Evolutionary conservation across 768 basidiomycete genomes (phyloP).

Genomic region (Mrakia gelida): DNA sequence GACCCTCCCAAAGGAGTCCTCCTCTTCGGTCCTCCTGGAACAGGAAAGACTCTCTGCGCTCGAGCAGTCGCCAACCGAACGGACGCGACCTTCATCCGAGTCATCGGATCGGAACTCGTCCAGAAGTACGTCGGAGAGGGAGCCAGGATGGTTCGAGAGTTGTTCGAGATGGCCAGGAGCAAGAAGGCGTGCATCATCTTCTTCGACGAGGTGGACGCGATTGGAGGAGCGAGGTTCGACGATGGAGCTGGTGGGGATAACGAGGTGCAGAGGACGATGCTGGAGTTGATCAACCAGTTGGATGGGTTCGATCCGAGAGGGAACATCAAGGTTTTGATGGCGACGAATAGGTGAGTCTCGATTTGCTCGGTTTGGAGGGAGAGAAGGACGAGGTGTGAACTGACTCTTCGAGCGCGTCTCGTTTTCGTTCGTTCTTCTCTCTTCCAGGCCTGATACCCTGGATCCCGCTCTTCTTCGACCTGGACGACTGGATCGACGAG

Average conservation of each 20-base stretch:
- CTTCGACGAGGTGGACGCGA: slow-evolving; percentile 97
- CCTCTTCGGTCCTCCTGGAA: slow-evolving; percentile 90
- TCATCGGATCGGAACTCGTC: slow-evolving; percentile 98
- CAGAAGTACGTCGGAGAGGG: slow-evolving; percentile 99
- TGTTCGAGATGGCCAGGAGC: slow-evolving; percentile 97
- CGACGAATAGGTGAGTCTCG: slow-evolving; percentile 86
- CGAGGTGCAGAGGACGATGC: slow-evolving; percentile 98
- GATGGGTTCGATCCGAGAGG: slow-evolving; percentile 98
- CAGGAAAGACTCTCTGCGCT: slow-evolving; percentile 98
- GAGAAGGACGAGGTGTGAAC: background rate
- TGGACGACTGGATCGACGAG: slow-evolving; percentile 91
- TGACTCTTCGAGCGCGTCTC: background rate
- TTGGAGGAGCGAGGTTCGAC: slow-evolving; percentile 95
- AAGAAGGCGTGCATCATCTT: slow-evolving; percentile 99
- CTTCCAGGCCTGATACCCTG: slow-evolving; percentile 82
- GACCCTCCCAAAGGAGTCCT: slow-evolving; percentile 98
- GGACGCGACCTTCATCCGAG: slow-evolving; percentile 97
- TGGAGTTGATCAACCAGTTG: slow-evolving; percentile 97
- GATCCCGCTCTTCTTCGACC: slow-evolving; percentile 95
- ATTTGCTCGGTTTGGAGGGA: background rate
- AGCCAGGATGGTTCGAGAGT: slow-evolving; percentile 94
- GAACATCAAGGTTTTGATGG: slow-evolving; percentile 99
- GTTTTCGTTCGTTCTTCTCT: background rate
- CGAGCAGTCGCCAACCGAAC: slow-evolving; percentile 97
- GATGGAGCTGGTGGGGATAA: slow-evolving; percentile 99